Evolutionary conservation across 305 asterid genomes (phyloP).

Genomic region (Fraxinus greggii): DNA sequence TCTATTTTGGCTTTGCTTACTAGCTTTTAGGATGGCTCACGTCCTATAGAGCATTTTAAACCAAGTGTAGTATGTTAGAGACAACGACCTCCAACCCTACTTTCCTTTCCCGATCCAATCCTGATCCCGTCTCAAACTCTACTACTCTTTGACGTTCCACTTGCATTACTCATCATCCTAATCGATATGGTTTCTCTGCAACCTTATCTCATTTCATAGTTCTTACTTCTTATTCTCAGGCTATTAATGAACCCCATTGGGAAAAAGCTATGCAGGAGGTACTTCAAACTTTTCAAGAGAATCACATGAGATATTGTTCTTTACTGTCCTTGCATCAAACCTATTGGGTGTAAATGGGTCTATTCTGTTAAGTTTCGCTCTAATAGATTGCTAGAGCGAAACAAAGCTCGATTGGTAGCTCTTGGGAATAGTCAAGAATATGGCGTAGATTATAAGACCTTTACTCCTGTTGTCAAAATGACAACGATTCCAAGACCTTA

Average conservation of each 20-base stretch:
- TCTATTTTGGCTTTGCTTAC: not conserved
- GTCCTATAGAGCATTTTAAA: not conserved
- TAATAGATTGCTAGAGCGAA: too few species aligned
- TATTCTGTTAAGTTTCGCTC: too few species aligned
- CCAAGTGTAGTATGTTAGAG: not conserved
- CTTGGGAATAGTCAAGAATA: not conserved
- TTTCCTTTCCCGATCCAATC: not conserved
- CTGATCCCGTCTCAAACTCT: too few species aligned
- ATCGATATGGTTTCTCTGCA: too few species aligned
- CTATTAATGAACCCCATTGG: not conserved
- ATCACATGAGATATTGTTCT: too few species aligned
- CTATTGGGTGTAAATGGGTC: too few species aligned
- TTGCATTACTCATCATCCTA: not conserved
- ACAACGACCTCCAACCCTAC: not conserved
- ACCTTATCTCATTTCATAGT: not conserved
- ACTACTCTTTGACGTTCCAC: not conserved
- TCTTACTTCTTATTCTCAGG: not conserved
- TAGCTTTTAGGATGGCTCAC: not conserved
- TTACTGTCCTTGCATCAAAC: too few species aligned
- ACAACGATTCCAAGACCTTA: not conserved
- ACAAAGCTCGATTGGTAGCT: not conserved
- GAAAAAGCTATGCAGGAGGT: not conserved
- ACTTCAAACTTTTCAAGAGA: too few species aligned
- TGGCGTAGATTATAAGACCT: not conserved
- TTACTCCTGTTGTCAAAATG: not conserved